These are phyloP conservation scores for Chytridiales sp. DNA, from an alignment of 371 early-diverging fungal genomes.

Conservation along the genomic window DNA sequence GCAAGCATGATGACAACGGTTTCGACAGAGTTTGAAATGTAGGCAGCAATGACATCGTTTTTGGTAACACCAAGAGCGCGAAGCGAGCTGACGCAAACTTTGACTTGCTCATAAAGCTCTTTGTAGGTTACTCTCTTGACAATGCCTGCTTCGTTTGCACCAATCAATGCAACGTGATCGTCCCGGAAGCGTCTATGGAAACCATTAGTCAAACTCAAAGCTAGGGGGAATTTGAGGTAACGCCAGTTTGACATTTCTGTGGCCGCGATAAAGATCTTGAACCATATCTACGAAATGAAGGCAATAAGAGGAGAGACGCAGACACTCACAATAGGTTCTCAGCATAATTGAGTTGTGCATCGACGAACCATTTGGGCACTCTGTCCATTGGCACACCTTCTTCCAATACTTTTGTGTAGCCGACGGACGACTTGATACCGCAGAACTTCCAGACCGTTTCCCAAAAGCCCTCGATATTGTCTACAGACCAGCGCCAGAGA, in stretches of 20 bases:
- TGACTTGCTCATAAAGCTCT: slow-evolving; percentile 73
- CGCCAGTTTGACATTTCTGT: too few relatives aligned
- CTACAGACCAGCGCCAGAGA: slow-evolving; percentile 82
- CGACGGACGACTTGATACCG: slow-evolving; percentile 58
- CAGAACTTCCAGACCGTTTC: slow-evolving; percentile 83
- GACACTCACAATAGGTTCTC: slow-evolving; percentile 71
- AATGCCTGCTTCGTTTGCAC: slow-evolving; percentile 56
- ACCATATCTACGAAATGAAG: too few relatives aligned
- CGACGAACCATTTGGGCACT: slow-evolving; percentile 90
- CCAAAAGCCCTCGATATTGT: slow-evolving; percentile 79
- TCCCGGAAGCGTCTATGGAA: slow-evolving; percentile 27
- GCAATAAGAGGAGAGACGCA: background rate
- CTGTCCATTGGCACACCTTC: slow-evolving; percentile 67
- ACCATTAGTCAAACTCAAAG: slow-evolving; percentile 20
- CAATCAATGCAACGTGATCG: slow-evolving; percentile 72
- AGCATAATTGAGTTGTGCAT: slow-evolving; percentile 84
- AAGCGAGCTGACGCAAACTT: slow-evolving; percentile 71
- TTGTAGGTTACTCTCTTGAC: slow-evolving; percentile 63
- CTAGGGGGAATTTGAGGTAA: too few relatives aligned
- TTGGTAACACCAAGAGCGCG: slow-evolving; percentile 64
- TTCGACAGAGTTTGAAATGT: slow-evolving; percentile 87
- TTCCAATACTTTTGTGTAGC: slow-evolving; percentile 62
- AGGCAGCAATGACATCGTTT: slow-evolving; percentile 93
- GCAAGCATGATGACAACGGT: slow-evolving; percentile 90
- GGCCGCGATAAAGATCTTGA: too few relatives aligned